Base-by-base conservation (phyloP, 352 stramenopile genomes). In the Pythium pyrilobum region DNA sequence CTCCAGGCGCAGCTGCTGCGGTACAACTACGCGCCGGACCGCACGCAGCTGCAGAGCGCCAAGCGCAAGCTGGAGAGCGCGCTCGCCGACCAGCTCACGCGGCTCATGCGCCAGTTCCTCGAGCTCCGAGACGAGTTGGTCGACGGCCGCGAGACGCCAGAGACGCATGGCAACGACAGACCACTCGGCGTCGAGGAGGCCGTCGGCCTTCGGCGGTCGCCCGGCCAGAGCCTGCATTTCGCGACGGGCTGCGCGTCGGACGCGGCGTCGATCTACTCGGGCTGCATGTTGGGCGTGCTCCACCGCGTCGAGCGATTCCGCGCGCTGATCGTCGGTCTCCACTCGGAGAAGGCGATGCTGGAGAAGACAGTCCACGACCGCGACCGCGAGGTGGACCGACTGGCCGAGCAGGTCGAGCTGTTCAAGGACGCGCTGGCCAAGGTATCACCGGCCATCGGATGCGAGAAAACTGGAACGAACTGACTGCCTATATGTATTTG, bases 381-480 rank as follows among this genome's bases (percentile, higher is more conserved):
- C 25, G 61, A 81, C 12, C 47, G 51, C n/a, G 49, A 74, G 18
- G 23, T 83, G 0, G 54, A 24, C 3, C 50, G 68, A 24, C 38
- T 87, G 8, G 58, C 60, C 0, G 72, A 87, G 44, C 71, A 89
- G 46, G 59, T 87, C 15, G 48, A 59, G 5, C 67, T 85, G 25
- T 89, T 85, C 57, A 89, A 85, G 53, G 77, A 88, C 34, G 66
- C 67, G 7, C 56, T 89, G 5, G 63, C 60, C 3, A 77, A 69
- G 36, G 70, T 77, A 10, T 40, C 51, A 23, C 8, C 33, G 21
- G n/a, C n/a, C n/a, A n/a, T n/a, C n/a, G n/a, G 11, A 32, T 13
- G 24, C 20, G 13, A 23, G 23, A n/a, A n/a, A n/a, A n/a, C n/a
- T n/a, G n/a, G n/a, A n/a, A n/a, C n/a, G n/a, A n/a, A n/a, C n/a